Evolutionary conservation across 805 yeast species (phyloP), one percentile per base, ranked within the genome.

Genomic region (Suhomyces pyralidae): DNA sequence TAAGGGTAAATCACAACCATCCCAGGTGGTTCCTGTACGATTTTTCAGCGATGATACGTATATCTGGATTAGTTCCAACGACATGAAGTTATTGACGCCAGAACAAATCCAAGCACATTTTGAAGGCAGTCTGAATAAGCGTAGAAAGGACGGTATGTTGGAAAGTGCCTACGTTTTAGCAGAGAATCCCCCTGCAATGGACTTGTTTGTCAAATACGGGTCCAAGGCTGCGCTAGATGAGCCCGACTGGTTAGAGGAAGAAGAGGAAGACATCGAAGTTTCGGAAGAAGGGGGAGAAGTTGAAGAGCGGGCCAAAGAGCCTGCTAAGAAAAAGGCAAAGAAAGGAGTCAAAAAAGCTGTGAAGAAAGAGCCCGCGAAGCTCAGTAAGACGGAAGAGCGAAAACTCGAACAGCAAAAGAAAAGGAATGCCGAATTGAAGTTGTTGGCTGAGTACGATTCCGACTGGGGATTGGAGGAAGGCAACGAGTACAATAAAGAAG

Each of bases 1-100:
- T 42, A 58, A 53, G 54, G 47, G 51, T 42, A 53, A 62, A 56
- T 55, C 50, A 50, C 49, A 54, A 10, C 30, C 19, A 30, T n/a
- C 43, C 6, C 26, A 14, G 10, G 52, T 63, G 57, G 9, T 76
- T 64, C 81, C 88, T 69, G 90, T 87, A 14, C 76, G 88, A 53
- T 86, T 87, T 64, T 83, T 86, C 64, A 81, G 81, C 60, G 93
- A 87, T 64, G 88, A 84, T 62, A 84, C 86, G 14, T 86, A 83
- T 61, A 82, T 82, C 59, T 86, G 92, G 92, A 82, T 83, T 40
- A 71, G 78, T 25, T 60, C 66, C 4, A 63, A 69, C 30, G 91
- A 86, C 55, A 61, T 87, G 36, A 77, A 80, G 56, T 60, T 66
- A 2, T 70, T 87, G 50, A 57, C 71, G 2, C 56, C 55, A 1